phyloP scores from a whole-genome alignment of 305 asterid genomes.

The Coffea humblotiana region DNA sequence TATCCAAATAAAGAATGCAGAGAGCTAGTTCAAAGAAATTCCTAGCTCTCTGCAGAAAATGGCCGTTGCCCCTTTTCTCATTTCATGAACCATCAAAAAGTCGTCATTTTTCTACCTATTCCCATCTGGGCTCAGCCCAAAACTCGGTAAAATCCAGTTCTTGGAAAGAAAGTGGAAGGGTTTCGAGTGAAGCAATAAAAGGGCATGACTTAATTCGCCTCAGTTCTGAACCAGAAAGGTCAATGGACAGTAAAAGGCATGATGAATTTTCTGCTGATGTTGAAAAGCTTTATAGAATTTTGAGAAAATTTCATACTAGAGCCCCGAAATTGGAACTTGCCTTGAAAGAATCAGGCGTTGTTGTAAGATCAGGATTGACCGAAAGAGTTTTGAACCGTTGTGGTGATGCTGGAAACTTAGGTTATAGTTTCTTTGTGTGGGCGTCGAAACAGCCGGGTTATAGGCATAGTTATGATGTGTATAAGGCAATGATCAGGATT shows the following conservation, averaged over 20 bases:
- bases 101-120: slow-evolving; percentile 33
- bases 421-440: slow-evolving; percentile 82
- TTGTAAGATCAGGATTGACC: slow-evolving; percentile 66
- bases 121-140: slow-evolving; percentile 31
- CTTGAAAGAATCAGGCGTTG: slow-evolving; percentile 67
- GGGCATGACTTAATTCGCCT: slow-evolving; percentile 49
- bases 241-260: slow-evolving; percentile 26
- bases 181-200: slow-evolving; percentile 24
- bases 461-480: slow-evolving; percentile 68
- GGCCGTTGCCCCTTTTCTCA: slow-evolving; percentile 21
- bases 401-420: slow-evolving; percentile 94
- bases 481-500: slow-evolving; percentile 74
- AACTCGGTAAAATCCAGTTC: slow-evolving; percentile 20
- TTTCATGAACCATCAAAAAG: slow-evolving; percentile 29
- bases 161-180: slow-evolving; percentile 18
- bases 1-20: background rate
- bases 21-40: slow-evolving; percentile 32
- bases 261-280: slow-evolving; percentile 77
- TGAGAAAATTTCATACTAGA: slow-evolving; percentile 71
- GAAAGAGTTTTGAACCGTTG: slow-evolving; percentile 87
- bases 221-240: slow-evolving; percentile 29
- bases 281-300: slow-evolving; percentile 65
- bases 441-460: slow-evolving; percentile 79
- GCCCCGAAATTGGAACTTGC: slow-evolving; percentile 90
- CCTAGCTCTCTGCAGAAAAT: slow-evolving; percentile 23